A percentile compares a stretch with the other conserved stretches of the same genome.
Conservation (phyloP, 441 rosid genomes). For the Gossypium trilobum region DNA sequence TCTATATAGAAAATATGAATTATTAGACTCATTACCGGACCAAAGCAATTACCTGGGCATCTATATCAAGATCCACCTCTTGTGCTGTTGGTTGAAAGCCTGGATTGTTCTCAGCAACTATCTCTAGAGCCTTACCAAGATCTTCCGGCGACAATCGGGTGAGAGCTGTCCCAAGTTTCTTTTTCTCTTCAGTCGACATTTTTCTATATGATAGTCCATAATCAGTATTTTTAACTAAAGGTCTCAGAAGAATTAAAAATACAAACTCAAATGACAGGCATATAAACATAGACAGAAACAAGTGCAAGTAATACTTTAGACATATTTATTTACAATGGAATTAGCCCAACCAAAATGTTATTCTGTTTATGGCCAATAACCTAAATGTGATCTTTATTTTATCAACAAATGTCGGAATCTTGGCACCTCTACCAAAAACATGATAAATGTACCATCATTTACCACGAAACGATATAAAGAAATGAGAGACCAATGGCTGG, state of each 20-base stretch:
- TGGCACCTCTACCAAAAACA: not conserved
- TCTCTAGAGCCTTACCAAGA: slow-evolving; percentile 68
- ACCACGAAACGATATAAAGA: not conserved
- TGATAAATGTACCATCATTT: not conserved
- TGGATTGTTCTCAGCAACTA: slow-evolving; percentile 80
- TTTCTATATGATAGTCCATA: slow-evolving; percentile 38
- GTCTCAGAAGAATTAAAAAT: not conserved
- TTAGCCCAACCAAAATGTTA: slow-evolving; percentile 1
- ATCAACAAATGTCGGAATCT: not conserved
- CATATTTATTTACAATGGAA: not conserved
- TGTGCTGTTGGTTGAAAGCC: slow-evolving; percentile 59
- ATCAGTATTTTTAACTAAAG: not conserved
- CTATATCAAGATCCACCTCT: slow-evolving; percentile 79
- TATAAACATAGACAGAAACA: not conserved
- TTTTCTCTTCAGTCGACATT: slow-evolving; percentile 70
- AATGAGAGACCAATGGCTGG: not conserved
- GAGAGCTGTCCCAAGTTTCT: slow-evolving; percentile 55
- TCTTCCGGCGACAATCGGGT: slow-evolving; percentile 65
- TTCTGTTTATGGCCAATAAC: not conserved
- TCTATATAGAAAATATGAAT: not conserved
- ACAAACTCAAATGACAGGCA: not conserved
- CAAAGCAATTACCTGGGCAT: slow-evolving; percentile 53
- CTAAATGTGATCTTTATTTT: not conserved
- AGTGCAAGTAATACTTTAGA: not conserved
- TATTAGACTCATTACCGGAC: not conserved